Percentiles rank a stretch among this genome's conserved stretches.
Conservation (phyloP, 2,329 filamentous ascomycete genomes). For the Cryphonectria carpinicola region DNA sequence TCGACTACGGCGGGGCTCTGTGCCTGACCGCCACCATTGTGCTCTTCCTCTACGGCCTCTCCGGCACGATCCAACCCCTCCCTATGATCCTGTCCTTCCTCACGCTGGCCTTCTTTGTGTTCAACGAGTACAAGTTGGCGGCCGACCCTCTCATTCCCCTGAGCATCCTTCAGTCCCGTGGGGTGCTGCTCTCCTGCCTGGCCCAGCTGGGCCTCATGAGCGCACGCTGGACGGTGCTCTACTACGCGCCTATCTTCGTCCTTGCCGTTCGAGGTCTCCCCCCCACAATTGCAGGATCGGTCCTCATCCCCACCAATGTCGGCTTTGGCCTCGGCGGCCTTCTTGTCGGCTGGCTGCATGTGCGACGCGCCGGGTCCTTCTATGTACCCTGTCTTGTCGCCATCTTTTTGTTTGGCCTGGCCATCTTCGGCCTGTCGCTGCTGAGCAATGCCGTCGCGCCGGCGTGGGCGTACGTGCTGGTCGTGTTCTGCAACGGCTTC, state of each 20-base stretch:
- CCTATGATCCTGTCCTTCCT: constrained; percentile 64
- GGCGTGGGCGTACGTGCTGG: constrained; percentile 56
- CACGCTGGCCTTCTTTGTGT: constrained; percentile 56
- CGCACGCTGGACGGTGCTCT: constrained; percentile 77
- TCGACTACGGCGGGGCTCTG: constrained; percentile 76
- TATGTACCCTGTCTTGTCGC: constrained; percentile 66
- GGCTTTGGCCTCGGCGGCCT: constrained; percentile 79
- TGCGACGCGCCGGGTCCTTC: constrained; percentile 73
- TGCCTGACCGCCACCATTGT: constrained; percentile 70
- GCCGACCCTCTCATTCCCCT: constrained; percentile 77
- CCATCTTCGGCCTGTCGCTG: constrained; percentile 59
- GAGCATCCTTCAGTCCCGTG: constrained; percentile 68
- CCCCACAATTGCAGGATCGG: constrained; percentile 72
- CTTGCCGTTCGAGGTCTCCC: constrained; percentile 73
- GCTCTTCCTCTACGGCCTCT: constrained; percentile 72
- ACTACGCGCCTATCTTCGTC: constrained; percentile 80
- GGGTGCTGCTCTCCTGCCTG: constrained; percentile 73
- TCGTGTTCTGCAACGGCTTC: constrained; percentile 73
- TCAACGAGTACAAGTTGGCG: constrained; percentile 67
- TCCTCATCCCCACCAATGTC: constrained; percentile 79
- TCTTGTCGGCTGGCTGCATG: constrained; percentile 74
- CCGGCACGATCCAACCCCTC: constrained; percentile 61
- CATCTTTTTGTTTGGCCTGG: constrained; percentile 64
- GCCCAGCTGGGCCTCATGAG: constrained; percentile 80
- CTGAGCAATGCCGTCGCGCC: constrained; percentile 58